Base-by-base conservation (phyloP, 116 monocot species). In the Zostera marina region DNA sequence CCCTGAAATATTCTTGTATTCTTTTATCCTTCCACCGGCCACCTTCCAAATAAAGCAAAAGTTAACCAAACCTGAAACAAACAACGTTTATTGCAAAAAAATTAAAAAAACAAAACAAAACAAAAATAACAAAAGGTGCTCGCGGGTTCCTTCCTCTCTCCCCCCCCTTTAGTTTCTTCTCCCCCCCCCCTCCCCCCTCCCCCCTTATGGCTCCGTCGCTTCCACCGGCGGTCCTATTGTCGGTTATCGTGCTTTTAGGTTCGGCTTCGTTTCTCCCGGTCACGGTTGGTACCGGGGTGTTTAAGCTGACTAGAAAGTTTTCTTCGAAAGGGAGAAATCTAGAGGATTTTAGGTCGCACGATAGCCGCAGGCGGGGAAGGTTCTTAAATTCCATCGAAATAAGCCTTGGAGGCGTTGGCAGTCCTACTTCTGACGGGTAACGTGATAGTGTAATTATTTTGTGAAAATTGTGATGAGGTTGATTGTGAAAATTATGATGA, bases 361-460 rank as follows among this genome's bases (percentile, higher is more conserved):
- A 93, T 55, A 45, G 22, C 8, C 62, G 63, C 46, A 78, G 93
- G 46, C 88, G 76, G 41, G 68, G 72, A 13, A 61, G 88, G 32
- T 44, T 79, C 15, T 84, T 94, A 51, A 44, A 64, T 20, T 54
- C 67, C 26, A 62, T 74, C 48, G 88, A 94, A 43, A 66, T 94
- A n/a, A 73, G 73, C 13, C 42, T 94, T 40, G 94, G 94, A 4
- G 94, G 94, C 24, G 20, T 61, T 16, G 68, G 68, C 42, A 23
- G 41, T 16, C 61, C 68, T 9, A 61, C 68, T 7, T 52, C 53
- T 52, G 68, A 60, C 53, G 68, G 68, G 68, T 69, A 51, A 44
- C 45, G 43, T 19, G 4, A 26, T 26, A 26, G 26, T 26, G 4
- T 26, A 1, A 26, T 26, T 26, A 4, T 4, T 26, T 21, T 59